Conservation (phyloP, 129 eudicot species). For the Artemisia argyi region DNA sequence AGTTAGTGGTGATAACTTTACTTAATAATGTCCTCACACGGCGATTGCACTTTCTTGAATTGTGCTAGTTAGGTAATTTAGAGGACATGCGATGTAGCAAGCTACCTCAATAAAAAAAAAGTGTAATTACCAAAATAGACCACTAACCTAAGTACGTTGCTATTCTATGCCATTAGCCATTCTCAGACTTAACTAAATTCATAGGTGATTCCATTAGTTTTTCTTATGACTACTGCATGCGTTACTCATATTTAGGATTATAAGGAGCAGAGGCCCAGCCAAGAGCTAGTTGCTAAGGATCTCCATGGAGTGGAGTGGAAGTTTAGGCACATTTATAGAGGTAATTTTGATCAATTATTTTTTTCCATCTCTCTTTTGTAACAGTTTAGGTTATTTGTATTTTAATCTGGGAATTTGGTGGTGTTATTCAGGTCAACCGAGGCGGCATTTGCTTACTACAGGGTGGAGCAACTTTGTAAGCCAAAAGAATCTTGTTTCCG, state of each 20-base stretch:
- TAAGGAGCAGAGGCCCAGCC: slow-evolving; percentile 92
- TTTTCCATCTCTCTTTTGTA: not conserved
- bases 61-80: no score
- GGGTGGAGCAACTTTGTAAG: slow-evolving; percentile 97
- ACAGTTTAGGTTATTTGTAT: not conserved
- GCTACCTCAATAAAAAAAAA: not conserved
- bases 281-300: slow-evolving; percentile 89
- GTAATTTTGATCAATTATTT: slow-evolving; percentile 36
- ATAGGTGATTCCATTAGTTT: no score
- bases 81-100: no score
- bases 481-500: slow-evolving; percentile 90
- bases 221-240: no score
- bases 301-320: slow-evolving; percentile 94
- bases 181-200: no score
- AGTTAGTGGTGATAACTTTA: no score
- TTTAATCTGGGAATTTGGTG: slow-evolving; percentile 14
- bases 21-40: no score
- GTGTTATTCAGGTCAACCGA: slow-evolving; percentile 74
- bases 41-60: no score
- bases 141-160: no score
- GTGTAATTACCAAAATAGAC: not conserved
- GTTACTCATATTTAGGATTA: slow-evolving; percentile 48
- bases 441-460: slow-evolving; percentile 96
- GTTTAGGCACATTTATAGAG: slow-evolving; percentile 92
- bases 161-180: no score